Evolutionary conservation across 306 rosid genomes (phyloP), one percentile per base, ranked within the genome.

Genomic region (Geum urbanum): DNA sequence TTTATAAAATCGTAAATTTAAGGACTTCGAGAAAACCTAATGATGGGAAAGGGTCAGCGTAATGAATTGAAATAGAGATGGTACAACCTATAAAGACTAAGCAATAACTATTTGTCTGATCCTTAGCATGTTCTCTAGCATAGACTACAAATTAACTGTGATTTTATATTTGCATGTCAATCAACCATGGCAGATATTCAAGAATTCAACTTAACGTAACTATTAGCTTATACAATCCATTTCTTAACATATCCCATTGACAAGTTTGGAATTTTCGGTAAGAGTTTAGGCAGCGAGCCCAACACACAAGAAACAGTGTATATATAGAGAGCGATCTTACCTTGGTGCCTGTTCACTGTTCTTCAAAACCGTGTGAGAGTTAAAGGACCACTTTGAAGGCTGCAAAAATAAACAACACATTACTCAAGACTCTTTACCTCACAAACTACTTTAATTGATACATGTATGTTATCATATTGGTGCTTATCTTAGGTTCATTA

Each of bases 381-480:
- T 88, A 74, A 90, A 94, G 49, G 96, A 84, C 98, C 98, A 94
- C 77, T 84, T 90, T 40, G 83, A 65, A 70, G 98, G 98, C 98
- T 94, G 85, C 76, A 75, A 70, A 76, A 32, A 53, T 63, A 76
- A 74, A 80, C 35, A 37, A 69, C 24, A 65, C 39, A 19, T 47
- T 68, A 66, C 44, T 53, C 54, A 53, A 63, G 68, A 75, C 60
- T 24, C 22, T 40, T 4, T 48, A 13, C 22, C 46, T 32, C 59
- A 51, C 41, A 52, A 67, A 64, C 35, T 58, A 32, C 63, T 58
- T 24, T 58, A 27, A 58, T 57, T 57, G 14, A 57, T 57, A 57
- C 18, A 0, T 1, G 32, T 24, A 57, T 6, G 13, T 27, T 12
- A 57, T 13, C 41, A 57, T 9, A 40, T 35, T 40, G 22, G 24